Evolutionary conservation across 2,329 filamentous ascomycete species (phyloP), one percentile per base, ranked within the genome.

Genomic region (Aureobasidium sp.): DNA sequence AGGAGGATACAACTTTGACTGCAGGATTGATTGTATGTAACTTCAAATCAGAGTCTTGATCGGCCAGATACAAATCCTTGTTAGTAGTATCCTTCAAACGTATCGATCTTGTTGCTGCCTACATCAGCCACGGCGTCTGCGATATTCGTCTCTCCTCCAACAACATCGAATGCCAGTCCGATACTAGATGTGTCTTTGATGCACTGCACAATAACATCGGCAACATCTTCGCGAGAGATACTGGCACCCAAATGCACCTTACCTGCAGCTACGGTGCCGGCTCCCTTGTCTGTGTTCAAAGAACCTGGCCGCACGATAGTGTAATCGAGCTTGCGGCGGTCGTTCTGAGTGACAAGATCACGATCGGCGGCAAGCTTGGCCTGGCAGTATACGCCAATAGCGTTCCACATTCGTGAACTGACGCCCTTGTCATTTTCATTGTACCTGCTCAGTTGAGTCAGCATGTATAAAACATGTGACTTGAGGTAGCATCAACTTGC

Each of bases 211-310:
- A 79, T 75, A 2, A 81, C 73, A 53, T 72, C 67, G 6, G 84
- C 84, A 8, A 86, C 83, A 60, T 79, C 75, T 51, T 76, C 79
- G 6, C 84, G 73, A 55, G 76, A 77, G 41, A 78, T 66, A 49
- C 59, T 68, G 0, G 61, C 59, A 2, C 57, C 60, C 16, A 73
- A 48, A 42, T 70, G 68, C 10, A 73, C 69, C 59, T 69, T 70
- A 3, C 75, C 75, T 1, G 74, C 69, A 6, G 60, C 64, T 4
- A 75, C 64, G 30, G 60, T 70, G 4, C 71, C 73, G 17, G 59
- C 68, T 4, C 61, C 79, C 1, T 74, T 70, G 27, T 78, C 74
- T 37, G 76, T 67, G 4, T 71, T 67, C 44, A 76, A 59, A 6
- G 65, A 63, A 2, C 71, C 71, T 0, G 72, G 72, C 29, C 73